Conservation (phyloP, 2,329 filamentous ascomycete species). For the Lachnellula arida region DNA sequence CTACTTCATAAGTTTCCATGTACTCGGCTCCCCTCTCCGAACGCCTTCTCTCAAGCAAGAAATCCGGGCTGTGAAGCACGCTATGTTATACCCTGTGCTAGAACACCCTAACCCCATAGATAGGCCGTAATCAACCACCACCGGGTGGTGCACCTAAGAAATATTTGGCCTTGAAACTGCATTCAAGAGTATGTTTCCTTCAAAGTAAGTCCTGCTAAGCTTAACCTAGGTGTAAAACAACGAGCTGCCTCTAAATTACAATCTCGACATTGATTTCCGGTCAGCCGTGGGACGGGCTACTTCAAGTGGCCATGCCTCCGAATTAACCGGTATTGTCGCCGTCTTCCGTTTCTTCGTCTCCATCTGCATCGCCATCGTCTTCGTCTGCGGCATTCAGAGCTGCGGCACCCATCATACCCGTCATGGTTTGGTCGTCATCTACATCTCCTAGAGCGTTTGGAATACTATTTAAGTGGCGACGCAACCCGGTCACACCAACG, state of each 20-base stretch:
- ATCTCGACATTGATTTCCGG: not conserved
- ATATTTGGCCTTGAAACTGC: not conserved
- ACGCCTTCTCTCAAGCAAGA: not conserved
- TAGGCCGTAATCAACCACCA: not conserved
- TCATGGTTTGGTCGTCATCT: slow-evolving; percentile 56
- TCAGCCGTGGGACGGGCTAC: not conserved
- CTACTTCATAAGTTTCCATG: not conserved
- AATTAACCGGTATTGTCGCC: slow-evolving; percentile 11
- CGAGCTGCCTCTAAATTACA: not conserved
- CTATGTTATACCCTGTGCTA: not conserved
- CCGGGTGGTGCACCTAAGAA: not conserved
- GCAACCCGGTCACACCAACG: slow-evolving; percentile 70
- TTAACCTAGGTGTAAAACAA: not conserved
- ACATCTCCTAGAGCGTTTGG: slow-evolving; percentile 84
- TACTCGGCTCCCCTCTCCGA: not conserved
- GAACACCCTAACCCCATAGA: not conserved
- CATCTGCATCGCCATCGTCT: slow-evolving; percentile 16
- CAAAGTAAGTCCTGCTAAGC: not conserved
- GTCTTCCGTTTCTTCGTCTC: slow-evolving; percentile 23
- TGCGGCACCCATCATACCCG: slow-evolving; percentile 31
- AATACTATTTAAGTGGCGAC: slow-evolving; percentile 75
- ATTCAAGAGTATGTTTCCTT: not conserved
- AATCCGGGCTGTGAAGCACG: not conserved
- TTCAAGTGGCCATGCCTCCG: slow-evolving; percentile 8
- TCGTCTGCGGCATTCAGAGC: slow-evolving; percentile 18